Percentiles rank a stretch among this genome's conserved stretches.
Evolutionary conservation across 108 stramenopile genomes (phyloP).

Genomic region (Craspedostauros australis): DNA sequence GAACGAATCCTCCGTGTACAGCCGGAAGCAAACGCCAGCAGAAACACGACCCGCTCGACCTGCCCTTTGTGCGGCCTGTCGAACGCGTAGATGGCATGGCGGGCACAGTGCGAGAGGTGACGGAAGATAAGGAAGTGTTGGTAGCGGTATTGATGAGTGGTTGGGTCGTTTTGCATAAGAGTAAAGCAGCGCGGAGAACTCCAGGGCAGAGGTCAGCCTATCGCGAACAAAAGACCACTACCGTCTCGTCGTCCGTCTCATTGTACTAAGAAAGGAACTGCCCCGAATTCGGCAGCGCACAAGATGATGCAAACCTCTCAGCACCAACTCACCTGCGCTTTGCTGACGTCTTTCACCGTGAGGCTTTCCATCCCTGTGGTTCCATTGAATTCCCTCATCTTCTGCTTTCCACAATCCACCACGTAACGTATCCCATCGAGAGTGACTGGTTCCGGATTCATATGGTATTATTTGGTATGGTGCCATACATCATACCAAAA

Average conservation of each 20-base stretch:
- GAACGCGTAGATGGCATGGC: too few relatives aligned
- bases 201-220: too few relatives aligned
- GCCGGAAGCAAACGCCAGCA: slow-evolving; percentile 67
- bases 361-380: slow-evolving; percentile 84
- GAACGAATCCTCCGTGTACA: slow-evolving; percentile 75
- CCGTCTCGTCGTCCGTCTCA: too few relatives aligned
- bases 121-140: too few relatives aligned
- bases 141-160: too few relatives aligned
- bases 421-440: slow-evolving; percentile 91
- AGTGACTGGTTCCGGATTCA: too few relatives aligned
- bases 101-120: too few relatives aligned
- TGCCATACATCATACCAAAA: too few relatives aligned
- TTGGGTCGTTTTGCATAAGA: too few relatives aligned
- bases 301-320: not conserved
- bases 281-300: not conserved
- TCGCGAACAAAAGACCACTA: too few relatives aligned
- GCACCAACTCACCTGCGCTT: slow-evolving; percentile 40
- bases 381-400: slow-evolving; percentile 57
- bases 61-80: slow-evolving; percentile 60
- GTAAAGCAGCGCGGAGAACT: too few relatives aligned
- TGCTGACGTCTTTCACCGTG: slow-evolving; percentile 55
- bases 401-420: slow-evolving; percentile 90
- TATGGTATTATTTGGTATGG: too few relatives aligned
- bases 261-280: not conserved
- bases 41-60: slow-evolving; percentile 78